Percentiles rank a stretch among this genome's conserved stretches.
phyloP scores from a whole-genome alignment of 257 asterid genomes.

The Solanum gracilifrons region DNA sequence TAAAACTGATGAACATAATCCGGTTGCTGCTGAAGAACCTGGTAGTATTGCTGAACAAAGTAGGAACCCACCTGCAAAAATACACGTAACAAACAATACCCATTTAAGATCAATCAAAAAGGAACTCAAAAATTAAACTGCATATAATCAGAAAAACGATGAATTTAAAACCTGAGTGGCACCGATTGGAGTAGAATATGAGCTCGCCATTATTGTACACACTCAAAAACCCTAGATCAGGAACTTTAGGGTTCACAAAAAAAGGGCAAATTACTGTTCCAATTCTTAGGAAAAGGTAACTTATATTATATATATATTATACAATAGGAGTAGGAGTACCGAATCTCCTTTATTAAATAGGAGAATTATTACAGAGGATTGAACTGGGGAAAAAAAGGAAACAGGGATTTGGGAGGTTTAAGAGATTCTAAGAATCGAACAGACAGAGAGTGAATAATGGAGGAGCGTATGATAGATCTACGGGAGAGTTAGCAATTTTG shows the following conservation, averaged over 20 bases:
- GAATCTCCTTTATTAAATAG: background rate
- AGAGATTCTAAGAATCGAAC: background rate
- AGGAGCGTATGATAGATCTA: background rate
- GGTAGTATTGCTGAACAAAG: slow-evolving; percentile 80
- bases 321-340: background rate
- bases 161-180: slow-evolving; percentile 34
- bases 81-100: background rate
- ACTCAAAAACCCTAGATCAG: slow-evolving; percentile 31
- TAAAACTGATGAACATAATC: slow-evolving; percentile 69
- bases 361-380: background rate
- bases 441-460: background rate
- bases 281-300: background rate
- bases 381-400: background rate
- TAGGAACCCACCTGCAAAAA: slow-evolving; percentile 60
- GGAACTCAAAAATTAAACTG: background rate
- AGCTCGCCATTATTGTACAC: slow-evolving; percentile 32
- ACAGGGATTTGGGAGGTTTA: background rate
- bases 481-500: background rate
- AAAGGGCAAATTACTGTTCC: background rate
- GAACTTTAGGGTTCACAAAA: background rate
- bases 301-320: background rate
- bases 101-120: background rate
- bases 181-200: slow-evolving; percentile 31
- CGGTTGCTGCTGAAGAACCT: slow-evolving; percentile 57
- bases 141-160: background rate